Conservation (phyloP, 257 asterid species). For the Paraleonurus japonicus region DNA sequence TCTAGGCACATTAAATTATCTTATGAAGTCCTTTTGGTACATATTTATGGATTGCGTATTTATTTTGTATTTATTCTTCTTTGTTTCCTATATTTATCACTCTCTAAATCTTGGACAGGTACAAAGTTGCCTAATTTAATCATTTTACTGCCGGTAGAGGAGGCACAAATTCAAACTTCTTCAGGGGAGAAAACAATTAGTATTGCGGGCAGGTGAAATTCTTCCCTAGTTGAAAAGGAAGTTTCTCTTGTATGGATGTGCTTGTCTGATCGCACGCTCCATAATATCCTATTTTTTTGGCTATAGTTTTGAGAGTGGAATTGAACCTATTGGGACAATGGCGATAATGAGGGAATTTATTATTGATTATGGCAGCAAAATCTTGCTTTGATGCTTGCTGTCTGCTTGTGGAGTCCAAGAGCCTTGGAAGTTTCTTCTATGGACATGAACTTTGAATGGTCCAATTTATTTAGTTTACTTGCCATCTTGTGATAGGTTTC, state of each 20-base stretch:
- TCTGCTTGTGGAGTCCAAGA: slow-evolving; percentile 5
- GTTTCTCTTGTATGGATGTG: slow-evolving; percentile 16
- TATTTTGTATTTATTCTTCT: neutral
- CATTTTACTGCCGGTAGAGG: slow-evolving; percentile 65
- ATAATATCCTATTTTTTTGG: neutral
- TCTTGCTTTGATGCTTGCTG: neutral
- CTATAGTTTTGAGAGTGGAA: neutral
- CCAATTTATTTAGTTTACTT: neutral
- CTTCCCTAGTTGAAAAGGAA: slow-evolving; percentile 24
- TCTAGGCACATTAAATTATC: slow-evolving; percentile 15
- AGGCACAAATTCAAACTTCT: slow-evolving; percentile 60
- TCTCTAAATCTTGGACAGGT: slow-evolving; percentile 51
- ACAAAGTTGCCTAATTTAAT: slow-evolving; percentile 74
- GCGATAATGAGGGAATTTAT: neutral
- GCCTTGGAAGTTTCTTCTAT: neutral
- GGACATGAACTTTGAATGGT: neutral
- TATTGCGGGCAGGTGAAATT: slow-evolving; percentile 69
- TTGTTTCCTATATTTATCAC: slow-evolving; percentile 13
- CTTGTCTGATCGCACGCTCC: slow-evolving; percentile 18
- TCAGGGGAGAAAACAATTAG: slow-evolving; percentile 62
- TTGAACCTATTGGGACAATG: neutral
- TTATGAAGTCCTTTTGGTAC: slow-evolving; percentile 14
- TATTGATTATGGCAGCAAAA: slow-evolving; percentile 9
- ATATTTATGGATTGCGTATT: slow-evolving; percentile 13
- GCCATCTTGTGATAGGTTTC: slow-evolving; percentile 7